These are phyloP conservation scores for Yamadazyma buinensis DNA, from an alignment of 1,139 yeast species.

Conservation along the genomic window DNA sequence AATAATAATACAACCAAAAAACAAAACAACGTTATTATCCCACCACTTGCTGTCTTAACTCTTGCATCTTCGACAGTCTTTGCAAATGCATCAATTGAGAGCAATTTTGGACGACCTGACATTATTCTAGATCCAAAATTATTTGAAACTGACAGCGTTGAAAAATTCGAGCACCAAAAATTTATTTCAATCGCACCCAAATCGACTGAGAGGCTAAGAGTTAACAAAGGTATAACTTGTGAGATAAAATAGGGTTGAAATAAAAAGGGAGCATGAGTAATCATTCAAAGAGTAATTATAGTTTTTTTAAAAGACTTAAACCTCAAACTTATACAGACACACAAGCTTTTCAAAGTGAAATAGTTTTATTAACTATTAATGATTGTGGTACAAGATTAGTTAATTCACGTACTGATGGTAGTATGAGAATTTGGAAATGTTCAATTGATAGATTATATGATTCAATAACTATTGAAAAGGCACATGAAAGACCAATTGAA, in stretches of 20 bases:
- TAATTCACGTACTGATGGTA: conserved; percentile 42
- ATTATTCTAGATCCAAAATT: too few species aligned
- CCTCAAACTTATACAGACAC: conserved; percentile 25
- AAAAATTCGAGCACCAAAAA: neutral
- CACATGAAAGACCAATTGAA: conserved; percentile 47
- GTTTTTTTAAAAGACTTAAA: conserved; percentile 23
- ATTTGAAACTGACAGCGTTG: too few species aligned
- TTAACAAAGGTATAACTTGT: too few species aligned
- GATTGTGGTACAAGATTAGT: conserved; percentile 43
- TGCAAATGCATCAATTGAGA: conserved; percentile 84
- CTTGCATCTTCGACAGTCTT: conserved; percentile 94
- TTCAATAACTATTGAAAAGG: conserved; percentile 37
- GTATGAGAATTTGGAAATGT: conserved; percentile 43
- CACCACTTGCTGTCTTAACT: conserved; percentile 85
- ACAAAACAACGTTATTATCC: conserved; percentile 76
- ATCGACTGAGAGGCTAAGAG: too few species aligned
- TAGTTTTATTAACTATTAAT: conserved; percentile 32
- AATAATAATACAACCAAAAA: conserved; percentile 58
- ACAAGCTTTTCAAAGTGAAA: conserved; percentile 28
- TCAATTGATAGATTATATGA: conserved; percentile 25
- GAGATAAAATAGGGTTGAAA: too few species aligned
- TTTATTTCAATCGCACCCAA: too few species aligned
- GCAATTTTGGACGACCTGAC: conserved; percentile 45
- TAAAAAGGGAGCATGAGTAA: too few species aligned
- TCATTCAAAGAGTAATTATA: neutral